A percentile compares a stretch with the other conserved stretches of the same genome.
Conservation (phyloP, 2,329 filamentous ascomycete species). For the Pestalotiopsis sp. region DNA sequence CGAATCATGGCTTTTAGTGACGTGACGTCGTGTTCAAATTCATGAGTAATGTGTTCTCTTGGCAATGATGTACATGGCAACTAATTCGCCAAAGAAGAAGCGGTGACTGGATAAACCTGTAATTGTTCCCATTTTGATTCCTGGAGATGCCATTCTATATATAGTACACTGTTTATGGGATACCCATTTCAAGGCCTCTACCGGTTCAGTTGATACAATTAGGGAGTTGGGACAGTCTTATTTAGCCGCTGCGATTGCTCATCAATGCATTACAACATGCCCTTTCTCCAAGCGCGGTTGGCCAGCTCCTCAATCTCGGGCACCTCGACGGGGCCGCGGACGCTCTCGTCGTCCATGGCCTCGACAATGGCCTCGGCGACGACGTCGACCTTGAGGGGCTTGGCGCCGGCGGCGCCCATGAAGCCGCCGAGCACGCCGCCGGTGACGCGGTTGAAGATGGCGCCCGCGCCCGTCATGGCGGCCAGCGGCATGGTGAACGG, state of each 20-base stretch:
- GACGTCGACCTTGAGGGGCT: constrained; percentile 83
- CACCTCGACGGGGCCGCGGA: constrained; percentile 77
- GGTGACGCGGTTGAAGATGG: constrained; percentile 75
- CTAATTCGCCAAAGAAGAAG: neutral
- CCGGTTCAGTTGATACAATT: neutral
- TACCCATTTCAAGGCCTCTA: neutral
- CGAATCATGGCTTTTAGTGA: neutral
- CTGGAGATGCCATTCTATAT: neutral
- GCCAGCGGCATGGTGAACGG: constrained; percentile 85
- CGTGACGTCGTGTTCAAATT: neutral
- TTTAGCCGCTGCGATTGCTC: neutral
- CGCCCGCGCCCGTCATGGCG: constrained; percentile 72
- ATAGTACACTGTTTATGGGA: neutral
- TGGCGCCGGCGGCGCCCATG: constrained; percentile 81
- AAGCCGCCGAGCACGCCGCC: constrained; percentile 75
- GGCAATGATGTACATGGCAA: neutral
- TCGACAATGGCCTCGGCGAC: constrained; percentile 92
- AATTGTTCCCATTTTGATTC: neutral
- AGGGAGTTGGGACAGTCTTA: neutral
- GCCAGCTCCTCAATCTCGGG: constrained; percentile 81
- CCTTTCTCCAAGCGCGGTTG: constrained; percentile 82
- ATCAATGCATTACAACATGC: constrained; percentile 70
- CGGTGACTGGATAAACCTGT: neutral
- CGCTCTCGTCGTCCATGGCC: constrained; percentile 72
- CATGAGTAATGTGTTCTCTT: neutral